A percentile compares a stretch with the other conserved stretches of the same genome.
phyloP scores from a whole-genome alignment of 495 filamentous ascomycete genomes.

The Antarctomyces pellizariae region DNA sequence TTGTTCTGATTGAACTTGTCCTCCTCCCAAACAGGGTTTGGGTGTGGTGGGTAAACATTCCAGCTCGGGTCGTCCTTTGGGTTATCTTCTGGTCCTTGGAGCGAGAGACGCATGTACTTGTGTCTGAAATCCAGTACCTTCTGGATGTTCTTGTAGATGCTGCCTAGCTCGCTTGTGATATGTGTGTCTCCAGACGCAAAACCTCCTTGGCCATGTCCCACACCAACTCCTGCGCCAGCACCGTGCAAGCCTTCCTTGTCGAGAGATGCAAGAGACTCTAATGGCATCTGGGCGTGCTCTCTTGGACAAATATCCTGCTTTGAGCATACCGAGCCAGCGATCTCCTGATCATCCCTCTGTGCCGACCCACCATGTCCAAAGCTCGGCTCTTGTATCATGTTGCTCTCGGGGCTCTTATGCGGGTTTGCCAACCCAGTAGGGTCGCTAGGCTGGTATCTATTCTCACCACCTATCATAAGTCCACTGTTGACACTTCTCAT shows the following conservation, averaged over 20 bases:
- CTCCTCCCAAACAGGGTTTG: slow-evolving; percentile 72
- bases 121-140: slow-evolving; percentile 62
- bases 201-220: slow-evolving; percentile 14
- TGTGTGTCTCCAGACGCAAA: slow-evolving; percentile 37
- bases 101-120: slow-evolving; percentile 72
- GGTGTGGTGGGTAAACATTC: slow-evolving; percentile 77
- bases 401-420: slow-evolving; percentile 12
- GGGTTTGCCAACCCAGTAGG: slow-evolving; percentile 13
- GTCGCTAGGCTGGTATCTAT: slow-evolving; percentile 11
- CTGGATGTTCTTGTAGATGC: slow-evolving; percentile 74
- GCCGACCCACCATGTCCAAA: slow-evolving; percentile 4
- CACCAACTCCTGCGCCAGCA: slow-evolving; percentile 24
- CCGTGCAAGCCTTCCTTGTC: slow-evolving; percentile 25
- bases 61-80: slow-evolving; percentile 67
- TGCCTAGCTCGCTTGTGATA: slow-evolving; percentile 56
- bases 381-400: slow-evolving; percentile 11
- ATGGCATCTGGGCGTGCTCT: slow-evolving; percentile 20
- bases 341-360: slow-evolving; percentile 6
- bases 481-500: slow-evolving; percentile 17
- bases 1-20: slow-evolving; percentile 20
- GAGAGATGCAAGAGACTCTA: slow-evolving; percentile 23
- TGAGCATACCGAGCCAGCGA: slow-evolving; percentile 2
- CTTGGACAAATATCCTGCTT: slow-evolving; percentile 22
- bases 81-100: slow-evolving; percentile 59
- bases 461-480: slow-evolving; percentile 1